A percentile compares a stretch with the other conserved stretches of the same genome.
phyloP scores from a whole-genome alignment of 306 rosid species.

The Boehmeria nivea region DNA sequence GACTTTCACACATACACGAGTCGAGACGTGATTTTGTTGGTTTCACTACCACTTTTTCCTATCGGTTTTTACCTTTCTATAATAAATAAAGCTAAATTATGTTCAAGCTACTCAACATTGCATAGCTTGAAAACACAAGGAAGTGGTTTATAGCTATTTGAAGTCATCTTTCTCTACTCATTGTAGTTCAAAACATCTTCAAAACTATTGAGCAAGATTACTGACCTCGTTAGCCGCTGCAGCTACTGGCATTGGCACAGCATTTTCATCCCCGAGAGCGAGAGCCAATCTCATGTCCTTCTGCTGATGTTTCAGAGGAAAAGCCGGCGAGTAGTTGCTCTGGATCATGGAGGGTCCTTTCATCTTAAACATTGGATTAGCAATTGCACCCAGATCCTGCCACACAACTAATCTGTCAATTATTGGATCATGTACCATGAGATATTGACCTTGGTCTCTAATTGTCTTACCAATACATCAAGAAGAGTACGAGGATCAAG shows the following conservation, averaged over 20 bases:
- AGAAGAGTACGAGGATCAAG: slow-evolving; percentile 63
- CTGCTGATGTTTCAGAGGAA: slow-evolving; percentile 88
- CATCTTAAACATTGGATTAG: slow-evolving; percentile 67
- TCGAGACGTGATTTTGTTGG: too few relatives aligned
- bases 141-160: too few relatives aligned
- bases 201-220: neutral
- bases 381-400: slow-evolving; percentile 69
- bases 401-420: slow-evolving; percentile 7
- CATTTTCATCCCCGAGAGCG: slow-evolving; percentile 71
- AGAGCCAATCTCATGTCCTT: slow-evolving; percentile 92
- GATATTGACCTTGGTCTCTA: slow-evolving; percentile 7
- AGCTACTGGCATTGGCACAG: slow-evolving; percentile 72
- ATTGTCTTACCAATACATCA: slow-evolving; percentile 57
- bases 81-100: too few relatives aligned
- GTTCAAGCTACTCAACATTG: too few relatives aligned
- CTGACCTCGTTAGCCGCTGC: slow-evolving; percentile 84
- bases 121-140: too few relatives aligned
- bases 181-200: too few relatives aligned
- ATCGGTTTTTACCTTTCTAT: too few relatives aligned
- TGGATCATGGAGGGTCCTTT: slow-evolving; percentile 73
- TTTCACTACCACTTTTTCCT: too few relatives aligned
- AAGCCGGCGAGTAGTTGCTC: slow-evolving; percentile 65
- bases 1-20: too few relatives aligned
- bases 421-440: slow-evolving; percentile 9
- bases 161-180: too few relatives aligned